Conservation (phyloP, 169 alveolate species). For the Babesia gibsoni region DNA sequence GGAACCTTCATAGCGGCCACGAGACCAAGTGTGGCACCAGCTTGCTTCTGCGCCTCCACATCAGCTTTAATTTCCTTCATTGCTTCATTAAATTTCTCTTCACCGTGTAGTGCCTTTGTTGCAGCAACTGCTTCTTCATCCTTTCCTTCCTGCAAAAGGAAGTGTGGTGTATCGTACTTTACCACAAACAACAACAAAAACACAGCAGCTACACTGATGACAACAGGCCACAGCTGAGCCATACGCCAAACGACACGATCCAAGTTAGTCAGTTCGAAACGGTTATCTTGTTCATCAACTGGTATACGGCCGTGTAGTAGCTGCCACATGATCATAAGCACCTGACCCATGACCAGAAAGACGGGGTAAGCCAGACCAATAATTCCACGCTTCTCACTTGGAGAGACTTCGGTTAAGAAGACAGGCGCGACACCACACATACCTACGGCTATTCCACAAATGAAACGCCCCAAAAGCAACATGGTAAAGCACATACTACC, state of each 20-base stretch:
- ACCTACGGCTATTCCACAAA: constrained; percentile 81
- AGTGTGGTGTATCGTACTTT: constrained; percentile 70
- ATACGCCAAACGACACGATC: constrained; percentile 68
- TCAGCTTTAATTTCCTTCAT: constrained; percentile 59
- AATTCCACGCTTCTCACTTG: constrained; percentile 72
- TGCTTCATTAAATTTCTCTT: constrained; percentile 55
- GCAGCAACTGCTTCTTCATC: constrained; percentile 65
- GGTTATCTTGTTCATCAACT: not conserved
- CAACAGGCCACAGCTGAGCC: constrained; percentile 63
- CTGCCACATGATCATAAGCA: constrained; percentile 73
- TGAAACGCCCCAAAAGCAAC: constrained; percentile 72
- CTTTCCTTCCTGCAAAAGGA: constrained; percentile 63
- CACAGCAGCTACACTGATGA: constrained; percentile 59
- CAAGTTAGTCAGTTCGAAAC: constrained; percentile 2
- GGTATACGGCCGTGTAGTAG: constrained; percentile 64
- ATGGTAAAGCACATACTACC: constrained; percentile 66
- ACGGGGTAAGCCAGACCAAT: constrained; percentile 77
- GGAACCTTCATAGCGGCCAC: constrained; percentile 62
- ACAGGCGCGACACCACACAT: constrained; percentile 79
- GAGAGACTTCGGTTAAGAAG: constrained; percentile 79
- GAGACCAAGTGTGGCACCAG: constrained; percentile 50
- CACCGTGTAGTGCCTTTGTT: constrained; percentile 65
- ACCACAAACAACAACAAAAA: constrained; percentile 36
- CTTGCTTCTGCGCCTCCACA: constrained; percentile 58
- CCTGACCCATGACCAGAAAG: constrained; percentile 77